A percentile compares a stretch with the other conserved stretches of the same genome.
phyloP scores from a whole-genome alignment of 73 alveolate species.

The Stentor roeselii region DNA sequence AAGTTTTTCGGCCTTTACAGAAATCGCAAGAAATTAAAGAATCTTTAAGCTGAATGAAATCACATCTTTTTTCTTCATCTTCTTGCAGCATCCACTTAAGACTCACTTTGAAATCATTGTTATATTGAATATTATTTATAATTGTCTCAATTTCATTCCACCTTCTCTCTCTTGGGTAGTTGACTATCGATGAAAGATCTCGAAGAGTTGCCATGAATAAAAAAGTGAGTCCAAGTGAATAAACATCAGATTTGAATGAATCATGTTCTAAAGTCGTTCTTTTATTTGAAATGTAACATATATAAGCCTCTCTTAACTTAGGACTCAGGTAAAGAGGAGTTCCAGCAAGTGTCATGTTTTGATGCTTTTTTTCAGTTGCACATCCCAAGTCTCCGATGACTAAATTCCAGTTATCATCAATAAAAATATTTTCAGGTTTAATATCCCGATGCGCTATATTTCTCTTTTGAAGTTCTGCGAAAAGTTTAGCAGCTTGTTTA shows the following conservation, averaged over 20 bases:
- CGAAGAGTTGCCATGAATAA: not conserved
- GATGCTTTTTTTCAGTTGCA: not conserved
- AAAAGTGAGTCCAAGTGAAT: constrained; percentile 25
- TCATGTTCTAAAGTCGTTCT: not conserved
- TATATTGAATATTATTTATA: too few relatives aligned
- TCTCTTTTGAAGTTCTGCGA: not conserved
- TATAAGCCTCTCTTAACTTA: not conserved
- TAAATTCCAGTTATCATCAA: not conserved
- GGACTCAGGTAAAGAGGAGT: constrained; percentile 25
- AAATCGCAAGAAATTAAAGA: too few relatives aligned
- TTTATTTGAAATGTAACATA: not conserved
- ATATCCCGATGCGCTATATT: constrained; percentile 11
- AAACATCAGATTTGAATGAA: constrained; percentile 22
- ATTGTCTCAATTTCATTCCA: too few relatives aligned
- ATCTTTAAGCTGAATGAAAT: too few relatives aligned
- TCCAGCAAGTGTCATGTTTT: constrained; percentile 5
- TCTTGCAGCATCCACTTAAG: too few relatives aligned
- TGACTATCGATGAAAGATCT: too few relatives aligned
- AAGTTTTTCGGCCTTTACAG: too few relatives aligned
- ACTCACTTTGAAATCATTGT: too few relatives aligned
- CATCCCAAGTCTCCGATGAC: constrained; percentile 16
- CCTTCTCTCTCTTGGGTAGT: too few relatives aligned
- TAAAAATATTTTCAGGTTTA: constrained; percentile 9
- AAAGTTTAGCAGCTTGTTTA: not conserved
- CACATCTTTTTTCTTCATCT: too few relatives aligned